phyloP scores from a whole-genome alignment of 169 alveolate species.

The Plasmodium ovale region DNA sequence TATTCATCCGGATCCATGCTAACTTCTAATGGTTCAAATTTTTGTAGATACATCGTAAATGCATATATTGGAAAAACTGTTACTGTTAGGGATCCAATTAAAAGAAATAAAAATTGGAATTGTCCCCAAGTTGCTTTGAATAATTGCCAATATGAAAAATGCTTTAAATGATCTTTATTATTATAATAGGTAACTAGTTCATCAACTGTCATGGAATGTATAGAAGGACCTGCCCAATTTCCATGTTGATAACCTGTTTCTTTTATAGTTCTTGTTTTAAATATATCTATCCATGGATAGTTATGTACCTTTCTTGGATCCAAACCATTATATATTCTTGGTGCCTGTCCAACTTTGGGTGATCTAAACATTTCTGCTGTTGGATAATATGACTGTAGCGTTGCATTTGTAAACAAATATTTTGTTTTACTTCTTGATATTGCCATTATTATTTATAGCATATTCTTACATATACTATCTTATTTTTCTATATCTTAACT shows the following conservation, averaged over 20 bases:
- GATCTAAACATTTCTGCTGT: conserved; percentile 85
- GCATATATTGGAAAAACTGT: conserved; percentile 68
- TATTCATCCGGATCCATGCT: conserved; percentile 84
- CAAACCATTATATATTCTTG: conserved; percentile 83
- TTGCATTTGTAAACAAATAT: conserved; percentile 82
- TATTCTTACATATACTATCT: neutral
- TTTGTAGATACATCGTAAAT: conserved; percentile 80
- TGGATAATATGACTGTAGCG: conserved; percentile 86
- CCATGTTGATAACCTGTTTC: conserved; percentile 84
- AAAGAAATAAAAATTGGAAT: conserved; percentile 79
- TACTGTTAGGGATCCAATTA: conserved; percentile 58
- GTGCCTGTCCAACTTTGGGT: conserved; percentile 76
- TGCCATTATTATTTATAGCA: conserved; percentile 72
- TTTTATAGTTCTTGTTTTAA: conserved; percentile 80
- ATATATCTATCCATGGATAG: conserved; percentile 81
- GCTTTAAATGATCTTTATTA: conserved; percentile 78
- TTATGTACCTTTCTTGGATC: conserved; percentile 83
- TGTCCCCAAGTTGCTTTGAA: conserved; percentile 78
- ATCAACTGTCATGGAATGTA: conserved; percentile 85
- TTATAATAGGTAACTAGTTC: conserved; percentile 82
- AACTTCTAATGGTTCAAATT: conserved; percentile 85
- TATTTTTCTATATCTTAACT: neutral
- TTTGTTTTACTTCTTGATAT: conserved; percentile 75
- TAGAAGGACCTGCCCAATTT: conserved; percentile 83
- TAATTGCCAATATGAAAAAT: conserved; percentile 48